Evolutionary conservation across 306 rosid genomes (phyloP).

Genomic region (Medicago ruthenica): DNA sequence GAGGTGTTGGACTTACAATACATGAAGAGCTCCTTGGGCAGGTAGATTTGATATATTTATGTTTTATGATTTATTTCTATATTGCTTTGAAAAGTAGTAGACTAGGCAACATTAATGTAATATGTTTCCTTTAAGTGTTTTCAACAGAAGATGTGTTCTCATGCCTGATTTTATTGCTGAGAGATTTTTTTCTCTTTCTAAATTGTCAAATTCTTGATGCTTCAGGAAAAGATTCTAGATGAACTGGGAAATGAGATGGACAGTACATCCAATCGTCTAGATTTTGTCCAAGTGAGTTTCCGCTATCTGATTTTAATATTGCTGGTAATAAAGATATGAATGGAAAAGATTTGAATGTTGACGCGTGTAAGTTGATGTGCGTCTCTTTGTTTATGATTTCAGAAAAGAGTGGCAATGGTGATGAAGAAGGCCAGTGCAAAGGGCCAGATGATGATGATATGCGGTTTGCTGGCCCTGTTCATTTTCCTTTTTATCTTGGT

Average conservation of each 20-base stretch:
- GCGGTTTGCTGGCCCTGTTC: slow-evolving; percentile 80
- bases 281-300: slow-evolving; percentile 93
- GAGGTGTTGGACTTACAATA: slow-evolving; percentile 97
- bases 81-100: slow-evolving; percentile 26
- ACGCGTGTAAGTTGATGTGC: slow-evolving; percentile 33
- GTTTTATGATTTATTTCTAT: slow-evolving; percentile 26
- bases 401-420: slow-evolving; percentile 93
- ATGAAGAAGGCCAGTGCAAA: slow-evolving; percentile 95
- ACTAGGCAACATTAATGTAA: neutral
- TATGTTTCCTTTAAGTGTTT: slow-evolving; percentile 27
- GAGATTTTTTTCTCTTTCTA: slow-evolving; percentile 6
- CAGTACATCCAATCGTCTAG: slow-evolving; percentile 89
- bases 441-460: slow-evolving; percentile 90
- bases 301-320: slow-evolving; percentile 31
- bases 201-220: slow-evolving; percentile 36
- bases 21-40: slow-evolving; percentile 91
- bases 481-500: slow-evolving; percentile 88
- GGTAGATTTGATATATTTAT: slow-evolving; percentile 54
- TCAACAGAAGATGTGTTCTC: slow-evolving; percentile 27
- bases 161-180: slow-evolving; percentile 4
- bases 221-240: slow-evolving; percentile 88
- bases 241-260: slow-evolving; percentile 94
- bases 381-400: slow-evolving; percentile 46
- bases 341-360: slow-evolving; percentile 9
- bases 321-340: slow-evolving; percentile 1